Base-by-base conservation (phyloP, 352 stramenopile species). In the Phytophthora pluvialis region DNA sequence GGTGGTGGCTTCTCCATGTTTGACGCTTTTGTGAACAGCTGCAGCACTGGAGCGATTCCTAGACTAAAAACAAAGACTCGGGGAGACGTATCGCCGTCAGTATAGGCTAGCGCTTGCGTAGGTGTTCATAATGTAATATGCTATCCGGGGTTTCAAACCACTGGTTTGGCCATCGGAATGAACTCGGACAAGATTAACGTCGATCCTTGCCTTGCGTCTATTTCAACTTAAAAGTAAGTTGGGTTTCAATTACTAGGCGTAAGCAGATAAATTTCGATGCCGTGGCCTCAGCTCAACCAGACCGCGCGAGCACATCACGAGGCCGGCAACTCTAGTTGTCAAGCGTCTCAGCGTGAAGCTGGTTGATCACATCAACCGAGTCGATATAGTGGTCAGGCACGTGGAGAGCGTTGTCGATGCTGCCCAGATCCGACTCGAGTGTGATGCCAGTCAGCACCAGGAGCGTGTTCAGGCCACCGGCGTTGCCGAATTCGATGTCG, bases 401-500 rank as follows among this genome's bases (percentile, higher is more conserved):
- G 53, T 90, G 83, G 21, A 78, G 40, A 6, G 64, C 63, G 43
- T 87, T 74, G 15, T 75, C 63, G 47, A 92, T 89, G 65, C 49
- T 64, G 11, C 66, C 43, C 15, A 93, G 70, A 46, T 95, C 80
- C 33, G 73, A 64, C 45, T 86, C 78, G 28, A 75, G 68, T 28
- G 87, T 93, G 54, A 92, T 79, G 16, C 87, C 84, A 13, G 76
- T 86, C 47, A 95, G 75, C 52, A 95, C 87, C 5, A 95, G 72
- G 57, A 95, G 68, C 36, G 87, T 95, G 40, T 86, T 70, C 43
- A 93, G 45, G 3, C 85, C 83, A 32, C 87, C 87, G 13, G 78
- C 75, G 28, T 82, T 81, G 46, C 87, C 87, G 31, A 95, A 95
- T 66, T 90, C 81, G 67, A 95, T 95, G 70, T 95, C 87, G 1